Evolutionary conservation across 345 rosid species (phyloP), one percentile per base, ranked within the genome.

Genomic region (Brassica juncea): DNA sequence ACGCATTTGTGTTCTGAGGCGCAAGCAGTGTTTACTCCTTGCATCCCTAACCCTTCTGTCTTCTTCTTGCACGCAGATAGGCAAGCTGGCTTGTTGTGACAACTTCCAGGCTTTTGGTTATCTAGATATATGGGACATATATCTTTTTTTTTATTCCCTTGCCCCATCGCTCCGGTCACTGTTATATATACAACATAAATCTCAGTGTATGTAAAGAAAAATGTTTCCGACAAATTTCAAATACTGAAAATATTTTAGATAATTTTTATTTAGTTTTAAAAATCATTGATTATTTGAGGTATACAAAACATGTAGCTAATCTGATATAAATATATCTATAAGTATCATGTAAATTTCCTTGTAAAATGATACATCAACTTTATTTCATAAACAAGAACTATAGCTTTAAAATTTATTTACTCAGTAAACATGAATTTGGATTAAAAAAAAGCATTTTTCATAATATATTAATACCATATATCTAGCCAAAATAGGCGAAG

Each of bases 221-320:
- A 52, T 52, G 57, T 52, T 52, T 52, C 0, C 21, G 8, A 2
- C 16, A 52, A 52, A 52, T 52, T 52, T 52, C 8, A n/a, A 52
- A 52, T 52, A 52, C 57, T 52, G 16, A 52, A n/a, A 52, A 52
- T n/a, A n/a, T 52, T 52, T 52, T 52, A n/a, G 57, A 52, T 52
- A 49, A 6, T 52, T 2, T 52, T 52, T 52, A 14, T 52, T n/a
- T n/a, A 52, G 21, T 52, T 52, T 52, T 52, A 1, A 14, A 14
- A 52, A 52, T n/a, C 57, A 52, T 52, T n/a, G 57, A 52, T 52
- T 52, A 52, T 52, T 52, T 52, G 57, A 52, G 57, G 57, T 52
- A n/a, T 52, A 4, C 6, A 52, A 52, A 52, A 52, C 57, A 52
- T 52, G 55, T 47, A n/a, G 2, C 57, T n/a, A 52, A 15, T 52